Percentiles rank a stretch among this genome's conserved stretches.
Conservation (phyloP, 2,329 filamentous ascomycete species). For the Chaetomium strumarium region DNA sequence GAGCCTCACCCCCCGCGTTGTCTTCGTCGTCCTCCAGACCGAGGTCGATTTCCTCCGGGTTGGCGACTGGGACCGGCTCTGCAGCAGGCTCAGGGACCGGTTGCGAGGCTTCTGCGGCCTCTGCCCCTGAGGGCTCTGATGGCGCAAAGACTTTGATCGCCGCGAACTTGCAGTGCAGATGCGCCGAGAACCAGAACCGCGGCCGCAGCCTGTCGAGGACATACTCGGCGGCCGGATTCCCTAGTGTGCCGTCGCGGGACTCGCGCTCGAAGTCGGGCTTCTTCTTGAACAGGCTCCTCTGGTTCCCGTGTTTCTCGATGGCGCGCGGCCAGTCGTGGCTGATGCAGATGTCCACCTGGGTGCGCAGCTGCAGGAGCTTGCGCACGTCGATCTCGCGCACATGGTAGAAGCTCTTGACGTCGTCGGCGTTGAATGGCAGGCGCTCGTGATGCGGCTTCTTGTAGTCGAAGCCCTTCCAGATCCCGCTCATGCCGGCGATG, state of each 20-base stretch:
- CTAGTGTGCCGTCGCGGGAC: slow-evolving; percentile 67
- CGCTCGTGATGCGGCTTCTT: slow-evolving; percentile 77
- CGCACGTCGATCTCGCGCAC: slow-evolving; percentile 85
- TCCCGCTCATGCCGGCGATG: slow-evolving; percentile 86
- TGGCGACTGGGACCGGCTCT: not conserved
- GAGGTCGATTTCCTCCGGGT: slow-evolving; percentile 24
- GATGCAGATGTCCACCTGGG: slow-evolving; percentile 83
- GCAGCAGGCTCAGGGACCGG: not conserved
- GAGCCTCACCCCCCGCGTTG: not conserved
- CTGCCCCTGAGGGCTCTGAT: slow-evolving; percentile 31
- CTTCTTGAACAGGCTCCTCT: slow-evolving; percentile 58
- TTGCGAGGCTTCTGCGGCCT: slow-evolving; percentile 13
- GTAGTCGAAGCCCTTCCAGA: slow-evolving; percentile 91
- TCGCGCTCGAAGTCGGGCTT: slow-evolving; percentile 75
- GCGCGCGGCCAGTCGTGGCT: slow-evolving; percentile 94
- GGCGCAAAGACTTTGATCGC: slow-evolving; percentile 56
- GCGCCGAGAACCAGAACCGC: slow-evolving; percentile 85
- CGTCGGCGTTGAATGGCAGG: slow-evolving; percentile 71
- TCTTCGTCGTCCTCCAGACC: slow-evolving; percentile 16
- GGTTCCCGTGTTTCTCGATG: slow-evolving; percentile 73
- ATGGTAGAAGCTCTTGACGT: slow-evolving; percentile 81
- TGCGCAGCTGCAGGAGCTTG: slow-evolving; percentile 77
- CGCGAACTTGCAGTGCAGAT: slow-evolving; percentile 83
- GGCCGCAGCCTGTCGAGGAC: slow-evolving; percentile 79
- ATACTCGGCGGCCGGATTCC: slow-evolving; percentile 71